phyloP scores from a whole-genome alignment of 2,329 filamentous ascomycete genomes.

The Elsinoe perseae region DNA sequence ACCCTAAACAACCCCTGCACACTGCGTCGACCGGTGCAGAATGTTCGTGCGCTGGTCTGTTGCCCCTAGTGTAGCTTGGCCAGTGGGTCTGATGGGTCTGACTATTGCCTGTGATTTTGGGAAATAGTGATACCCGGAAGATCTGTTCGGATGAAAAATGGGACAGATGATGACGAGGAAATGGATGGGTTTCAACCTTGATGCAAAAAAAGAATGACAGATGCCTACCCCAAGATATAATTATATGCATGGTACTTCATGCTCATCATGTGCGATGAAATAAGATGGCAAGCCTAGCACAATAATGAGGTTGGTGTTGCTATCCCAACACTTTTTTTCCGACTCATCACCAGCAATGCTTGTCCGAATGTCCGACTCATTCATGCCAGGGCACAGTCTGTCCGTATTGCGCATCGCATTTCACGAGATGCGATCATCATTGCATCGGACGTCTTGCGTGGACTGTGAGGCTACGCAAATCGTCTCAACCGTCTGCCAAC shows the following conservation, averaged over 20 bases:
- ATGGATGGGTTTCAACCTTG: too few relatives aligned
- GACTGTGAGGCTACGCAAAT: neutral
- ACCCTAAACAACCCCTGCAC: neutral
- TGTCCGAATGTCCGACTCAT: slow-evolving; percentile 5
- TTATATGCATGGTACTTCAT: neutral
- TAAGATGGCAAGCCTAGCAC: neutral
- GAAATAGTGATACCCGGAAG: too few relatives aligned
- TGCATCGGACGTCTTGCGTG: neutral
- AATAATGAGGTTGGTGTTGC: neutral
- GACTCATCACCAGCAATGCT: neutral
- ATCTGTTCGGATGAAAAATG: neutral
- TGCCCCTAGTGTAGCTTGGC: neutral
- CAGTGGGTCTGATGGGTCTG: neutral
- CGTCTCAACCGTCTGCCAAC: neutral
- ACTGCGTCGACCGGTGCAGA: too few relatives aligned
- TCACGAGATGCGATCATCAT: neutral
- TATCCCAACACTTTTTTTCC: neutral
- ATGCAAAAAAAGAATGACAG: neutral
- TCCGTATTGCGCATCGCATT: neutral
- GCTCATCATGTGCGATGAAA: neutral
- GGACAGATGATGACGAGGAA: too few relatives aligned
- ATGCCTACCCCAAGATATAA: too few relatives aligned
- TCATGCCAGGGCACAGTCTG: neutral
- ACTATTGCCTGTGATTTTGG: neutral
- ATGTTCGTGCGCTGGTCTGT: neutral